Evolutionary conservation across 176 grass and related monocot genomes (phyloP), one percentile per base, ranked within the genome.

Genomic region (Saccharum spontaneum): DNA sequence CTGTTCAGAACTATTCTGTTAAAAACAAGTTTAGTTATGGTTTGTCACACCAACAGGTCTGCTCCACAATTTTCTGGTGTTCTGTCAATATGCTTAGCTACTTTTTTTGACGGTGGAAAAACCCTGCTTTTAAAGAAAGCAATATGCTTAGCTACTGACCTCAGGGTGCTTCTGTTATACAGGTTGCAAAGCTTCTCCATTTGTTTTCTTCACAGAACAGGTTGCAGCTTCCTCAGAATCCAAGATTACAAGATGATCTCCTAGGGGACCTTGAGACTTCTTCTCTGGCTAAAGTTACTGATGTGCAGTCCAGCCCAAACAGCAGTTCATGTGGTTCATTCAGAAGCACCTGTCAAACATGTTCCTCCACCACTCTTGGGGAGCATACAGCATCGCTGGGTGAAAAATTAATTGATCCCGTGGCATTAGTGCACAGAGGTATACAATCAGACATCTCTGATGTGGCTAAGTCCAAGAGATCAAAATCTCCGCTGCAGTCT

Each of bases 171-270:
- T 82, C 69, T 85, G 75, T 81, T 24, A 82, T 82, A 60, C 64
- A 92, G 90, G 90, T 92, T 55, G 64, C 79, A 71, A 83, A 68
- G 74, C 90, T 92, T 76, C 84, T 92, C 75, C 79, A 86, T 61
- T 80, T 92, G 28, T 92, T 92, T 86, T 92, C 83, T 69, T 83
- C 70, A 66, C 79, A 85, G 63, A 92, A 86, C 70, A 86, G 87
- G 78, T 73, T 86, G 60, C 78, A 81, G 16, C 75, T 48, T 73
- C 45, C 26, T 62, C 75, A 57, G 52, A 80, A 69, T 71, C 40
- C 45, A 80, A 75, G 70, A 20, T 65, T 75, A 46, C 69, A 82
- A 26, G 54, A 86, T 83, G 67, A 80, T 77, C 55, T 61, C 28
- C 13, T 63, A 39, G 69, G n/a, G 68, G 79, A 84, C 24, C 64